These are phyloP conservation scores for Sorghum bicolor DNA, from an alignment of 176 grass and related monocot species.

Conservation along the genomic window DNA sequence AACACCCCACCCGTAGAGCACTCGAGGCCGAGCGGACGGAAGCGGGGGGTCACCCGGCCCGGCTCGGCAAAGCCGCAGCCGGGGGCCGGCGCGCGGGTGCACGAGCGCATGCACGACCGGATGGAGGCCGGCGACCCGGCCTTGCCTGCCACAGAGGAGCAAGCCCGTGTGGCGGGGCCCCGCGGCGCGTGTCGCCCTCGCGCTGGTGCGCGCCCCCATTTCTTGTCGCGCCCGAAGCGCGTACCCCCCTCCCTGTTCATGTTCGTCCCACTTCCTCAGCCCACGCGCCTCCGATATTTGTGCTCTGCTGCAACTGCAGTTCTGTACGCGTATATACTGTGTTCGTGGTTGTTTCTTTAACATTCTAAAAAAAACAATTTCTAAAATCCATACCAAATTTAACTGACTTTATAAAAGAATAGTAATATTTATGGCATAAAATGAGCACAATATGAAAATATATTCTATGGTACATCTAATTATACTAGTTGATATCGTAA, in stretches of 20 bases:
- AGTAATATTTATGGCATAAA: too few relatives aligned
- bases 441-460: too few relatives aligned
- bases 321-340: neutral
- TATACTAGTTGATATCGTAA: too few relatives aligned
- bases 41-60: neutral
- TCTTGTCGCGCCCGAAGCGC: neutral
- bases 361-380: too few relatives aligned
- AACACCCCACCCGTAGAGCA: conserved; percentile 32
- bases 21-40: conserved; percentile 26
- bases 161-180: conserved; percentile 12
- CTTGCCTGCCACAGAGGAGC: conserved; percentile 37
- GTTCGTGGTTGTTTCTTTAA: too few relatives aligned
- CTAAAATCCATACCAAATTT: too few relatives aligned
- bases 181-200: conserved; percentile 19
- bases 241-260: neutral
- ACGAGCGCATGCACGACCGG: conserved; percentile 28
- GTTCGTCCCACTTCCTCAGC: neutral
- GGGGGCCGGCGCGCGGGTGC: neutral
- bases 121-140: neutral
- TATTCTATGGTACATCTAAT: too few relatives aligned
- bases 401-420: too few relatives aligned
- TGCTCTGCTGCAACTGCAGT: neutral
- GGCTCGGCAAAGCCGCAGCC: neutral
- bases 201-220: conserved; percentile 7
- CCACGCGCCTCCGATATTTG: neutral